Conservation (phyloP, 1,284 basidiomycete genomes). For the Tilletia indica region DNA sequence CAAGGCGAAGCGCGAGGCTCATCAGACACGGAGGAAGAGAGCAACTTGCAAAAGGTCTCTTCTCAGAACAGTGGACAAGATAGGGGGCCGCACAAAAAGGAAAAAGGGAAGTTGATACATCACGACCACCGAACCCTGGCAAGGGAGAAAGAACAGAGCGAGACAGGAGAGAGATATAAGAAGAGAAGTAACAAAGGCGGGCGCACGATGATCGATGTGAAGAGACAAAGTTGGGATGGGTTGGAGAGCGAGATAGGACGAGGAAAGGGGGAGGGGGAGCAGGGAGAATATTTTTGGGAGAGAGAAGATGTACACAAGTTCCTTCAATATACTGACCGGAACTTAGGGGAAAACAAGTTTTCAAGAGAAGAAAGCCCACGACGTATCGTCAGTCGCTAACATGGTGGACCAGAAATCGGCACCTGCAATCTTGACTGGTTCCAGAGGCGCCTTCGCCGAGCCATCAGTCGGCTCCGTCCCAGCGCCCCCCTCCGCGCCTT, state of each 20-base stretch:
- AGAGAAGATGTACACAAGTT: neutral
- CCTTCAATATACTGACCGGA: neutral
- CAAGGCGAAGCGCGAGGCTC: too few species aligned
- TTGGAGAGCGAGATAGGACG: neutral
- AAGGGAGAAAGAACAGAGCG: conserved; percentile 4
- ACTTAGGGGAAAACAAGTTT: neutral
- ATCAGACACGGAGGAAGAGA: too few species aligned
- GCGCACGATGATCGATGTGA: too few species aligned
- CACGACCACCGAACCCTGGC: too few species aligned
- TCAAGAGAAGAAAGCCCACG: conserved; percentile 10
- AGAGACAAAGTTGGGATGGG: neutral
- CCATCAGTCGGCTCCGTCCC: neutral
- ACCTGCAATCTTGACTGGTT: conserved; percentile 1
- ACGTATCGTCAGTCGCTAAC: conserved; percentile 4
- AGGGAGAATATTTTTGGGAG: neutral
- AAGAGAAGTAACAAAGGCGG: neutral
- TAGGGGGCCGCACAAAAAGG: too few species aligned
- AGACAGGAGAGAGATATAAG: neutral
- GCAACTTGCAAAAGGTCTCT: too few species aligned
- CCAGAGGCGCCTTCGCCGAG: neutral
- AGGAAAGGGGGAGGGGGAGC: neutral
- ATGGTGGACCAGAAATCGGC: conserved; percentile 15
- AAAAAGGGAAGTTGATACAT: too few species aligned
- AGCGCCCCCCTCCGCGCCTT: neutral
- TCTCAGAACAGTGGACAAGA: too few species aligned